These are phyloP conservation scores for Amanita exitialis DNA, from an alignment of 768 basidiomycete genomes.

Conservation along the genomic window DNA sequence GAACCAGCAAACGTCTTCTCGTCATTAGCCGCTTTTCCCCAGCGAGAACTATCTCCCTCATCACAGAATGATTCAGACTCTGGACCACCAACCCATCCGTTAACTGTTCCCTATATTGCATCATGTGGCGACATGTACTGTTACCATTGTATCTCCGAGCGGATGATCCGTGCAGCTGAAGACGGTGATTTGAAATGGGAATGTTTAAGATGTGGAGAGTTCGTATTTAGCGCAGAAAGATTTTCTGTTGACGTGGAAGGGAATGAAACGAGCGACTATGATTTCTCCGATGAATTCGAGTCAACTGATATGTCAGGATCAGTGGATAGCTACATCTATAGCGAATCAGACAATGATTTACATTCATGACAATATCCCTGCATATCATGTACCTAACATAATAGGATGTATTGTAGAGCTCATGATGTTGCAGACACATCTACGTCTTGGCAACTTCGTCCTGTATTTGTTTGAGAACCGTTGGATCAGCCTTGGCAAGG, in stretches of 20 bases:
- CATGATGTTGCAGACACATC: background rate
- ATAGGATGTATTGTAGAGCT: background rate
- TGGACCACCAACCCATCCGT: constrained; percentile 48
- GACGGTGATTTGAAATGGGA: constrained; percentile 60
- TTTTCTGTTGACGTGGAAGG: constrained; percentile 36
- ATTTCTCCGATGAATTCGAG: constrained; percentile 41
- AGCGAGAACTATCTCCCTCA: constrained; percentile 13
- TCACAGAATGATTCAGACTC: constrained; percentile 19
- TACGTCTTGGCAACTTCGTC: constrained; percentile 29
- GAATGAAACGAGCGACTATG: constrained; percentile 42
- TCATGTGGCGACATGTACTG: constrained; percentile 86
- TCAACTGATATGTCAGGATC: constrained; percentile 48
- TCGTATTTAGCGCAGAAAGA: constrained; percentile 56
- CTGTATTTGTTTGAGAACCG: constrained; percentile 65
- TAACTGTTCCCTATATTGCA: constrained; percentile 76
- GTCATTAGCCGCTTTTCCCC: constrained; percentile 17
- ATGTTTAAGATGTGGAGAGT: constrained; percentile 71
- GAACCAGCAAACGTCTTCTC: constrained; percentile 43
- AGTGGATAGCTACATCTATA: constrained; percentile 31
- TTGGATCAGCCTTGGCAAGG: constrained; percentile 58
- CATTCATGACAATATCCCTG: background rate
- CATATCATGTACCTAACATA: background rate
- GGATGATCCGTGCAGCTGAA: constrained; percentile 63
- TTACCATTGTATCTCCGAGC: constrained; percentile 85
- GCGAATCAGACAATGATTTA: constrained; percentile 24